Percentiles rank a stretch among this genome's conserved stretches.
Conservation (phyloP, 805 yeast genomes). For the Sungouiella thailandica region DNA sequence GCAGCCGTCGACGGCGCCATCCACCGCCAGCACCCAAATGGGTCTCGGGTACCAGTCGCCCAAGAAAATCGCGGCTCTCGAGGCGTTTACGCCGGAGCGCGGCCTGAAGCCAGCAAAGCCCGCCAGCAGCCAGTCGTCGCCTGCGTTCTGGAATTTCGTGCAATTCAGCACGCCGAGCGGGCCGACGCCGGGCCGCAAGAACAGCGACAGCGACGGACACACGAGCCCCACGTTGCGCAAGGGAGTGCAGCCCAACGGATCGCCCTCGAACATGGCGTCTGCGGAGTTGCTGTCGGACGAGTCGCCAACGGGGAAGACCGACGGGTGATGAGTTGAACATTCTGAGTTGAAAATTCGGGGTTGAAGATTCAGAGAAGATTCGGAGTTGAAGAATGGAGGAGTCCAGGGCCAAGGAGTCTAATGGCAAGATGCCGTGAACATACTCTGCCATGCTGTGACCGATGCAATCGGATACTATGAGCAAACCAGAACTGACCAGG, state of each 20-base stretch:
- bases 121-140: conserved; percentile 52
- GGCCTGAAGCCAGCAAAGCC: conserved; percentile 26
- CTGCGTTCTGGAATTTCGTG: conserved; percentile 91
- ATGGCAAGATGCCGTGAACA: too few species aligned
- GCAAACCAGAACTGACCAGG: too few species aligned
- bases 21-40: conserved; percentile 29
- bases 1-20: conserved; percentile 17
- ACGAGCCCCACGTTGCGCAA: conserved; percentile 38
- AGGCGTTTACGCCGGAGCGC: conserved; percentile 42
- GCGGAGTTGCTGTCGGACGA: too few species aligned
- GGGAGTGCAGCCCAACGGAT: conserved; percentile 3
- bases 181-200: conserved; percentile 37
- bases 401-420: too few species aligned
- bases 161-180: conserved; percentile 57
- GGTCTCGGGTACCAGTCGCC: conserved; percentile 38
- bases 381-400: too few species aligned
- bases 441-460: too few species aligned
- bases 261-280: too few species aligned
- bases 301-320: too few species aligned
- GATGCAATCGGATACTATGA: too few species aligned
- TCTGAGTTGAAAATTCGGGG: too few species aligned
- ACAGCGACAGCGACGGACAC: conserved; percentile 33
- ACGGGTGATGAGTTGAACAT: too few species aligned
- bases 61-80: conserved; percentile 37
- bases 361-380: too few species aligned